A percentile compares a stretch with the other conserved stretches of the same genome.
Evolutionary conservation across 1,139 yeast species (phyloP).

Genomic region (Eremothecium coryli): DNA sequence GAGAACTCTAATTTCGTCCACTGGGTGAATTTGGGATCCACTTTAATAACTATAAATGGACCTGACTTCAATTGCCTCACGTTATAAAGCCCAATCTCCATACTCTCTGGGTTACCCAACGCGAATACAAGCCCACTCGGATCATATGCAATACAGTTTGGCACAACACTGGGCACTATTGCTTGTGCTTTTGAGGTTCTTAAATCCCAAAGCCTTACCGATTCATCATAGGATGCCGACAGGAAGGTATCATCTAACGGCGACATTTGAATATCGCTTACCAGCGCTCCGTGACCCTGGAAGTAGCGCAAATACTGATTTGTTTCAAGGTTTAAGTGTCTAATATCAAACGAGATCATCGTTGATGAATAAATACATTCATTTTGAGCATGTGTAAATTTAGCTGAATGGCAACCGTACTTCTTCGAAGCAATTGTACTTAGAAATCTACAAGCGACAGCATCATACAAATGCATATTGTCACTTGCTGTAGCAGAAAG

Average conservation of each 20-base stretch:
- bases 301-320: constrained; percentile 78
- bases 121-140: constrained; percentile 80
- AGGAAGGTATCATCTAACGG: constrained; percentile 64
- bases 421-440: constrained; percentile 74
- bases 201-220: constrained; percentile 83
- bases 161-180: constrained; percentile 47
- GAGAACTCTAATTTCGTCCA: constrained; percentile 76
- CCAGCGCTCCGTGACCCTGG: constrained; percentile 74
- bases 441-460: constrained; percentile 51
- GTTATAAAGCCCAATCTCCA: constrained; percentile 52
- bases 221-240: constrained; percentile 64
- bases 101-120: constrained; percentile 44
- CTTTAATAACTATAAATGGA: constrained; percentile 41
- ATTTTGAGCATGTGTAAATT: constrained; percentile 68
- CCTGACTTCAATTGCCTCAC: constrained; percentile 45
- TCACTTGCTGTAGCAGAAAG: constrained; percentile 77
- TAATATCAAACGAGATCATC: constrained; percentile 57
- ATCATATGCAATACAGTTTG: constrained; percentile 60
- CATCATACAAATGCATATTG: constrained; percentile 75
- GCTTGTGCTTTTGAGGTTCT: constrained; percentile 57
- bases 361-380: constrained; percentile 82
- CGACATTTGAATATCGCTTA: constrained; percentile 60
- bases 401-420: constrained; percentile 84
- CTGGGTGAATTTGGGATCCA: constrained; percentile 33
- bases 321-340: constrained; percentile 69